These are phyloP conservation scores for Tylopilus felleus DNA, from an alignment of 768 basidiomycete species.

Conservation along the genomic window DNA sequence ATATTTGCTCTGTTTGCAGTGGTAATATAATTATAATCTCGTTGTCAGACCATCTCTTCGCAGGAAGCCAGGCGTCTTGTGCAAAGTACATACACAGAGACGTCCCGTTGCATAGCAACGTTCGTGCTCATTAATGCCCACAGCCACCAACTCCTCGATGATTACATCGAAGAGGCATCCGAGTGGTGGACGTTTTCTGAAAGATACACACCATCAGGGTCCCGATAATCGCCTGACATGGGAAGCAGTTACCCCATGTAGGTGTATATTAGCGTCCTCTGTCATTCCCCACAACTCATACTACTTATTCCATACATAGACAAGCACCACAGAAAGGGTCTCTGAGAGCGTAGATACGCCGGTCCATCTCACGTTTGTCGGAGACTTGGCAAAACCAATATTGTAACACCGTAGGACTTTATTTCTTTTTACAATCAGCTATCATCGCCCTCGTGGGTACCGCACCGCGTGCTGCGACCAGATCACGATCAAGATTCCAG, in stretches of 20 bases:
- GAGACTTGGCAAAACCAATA: background rate
- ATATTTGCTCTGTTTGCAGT: background rate
- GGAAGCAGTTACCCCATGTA: background rate
- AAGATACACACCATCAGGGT: background rate
- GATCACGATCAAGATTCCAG: constrained; percentile 34
- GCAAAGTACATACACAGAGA: background rate
- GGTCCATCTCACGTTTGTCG: background rate
- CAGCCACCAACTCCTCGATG: background rate
- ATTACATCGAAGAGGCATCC: background rate
- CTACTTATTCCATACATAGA: background rate
- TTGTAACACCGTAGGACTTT: background rate
- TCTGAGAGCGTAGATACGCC: background rate
- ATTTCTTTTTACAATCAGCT: background rate
- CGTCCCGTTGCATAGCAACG: background rate
- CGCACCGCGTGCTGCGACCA: background rate
- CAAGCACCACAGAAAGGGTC: background rate
- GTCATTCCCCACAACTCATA: background rate
- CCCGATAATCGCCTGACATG: too few relatives aligned
- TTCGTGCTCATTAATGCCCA: background rate
- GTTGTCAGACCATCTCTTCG: background rate
- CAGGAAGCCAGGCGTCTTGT: background rate
- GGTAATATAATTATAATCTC: too few relatives aligned
- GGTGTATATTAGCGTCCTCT: background rate
- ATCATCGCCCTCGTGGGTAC: background rate
- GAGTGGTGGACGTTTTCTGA: background rate